Evolutionary conservation across 257 asterid genomes (phyloP).

Genomic region (Sherardia arvensis): DNA sequence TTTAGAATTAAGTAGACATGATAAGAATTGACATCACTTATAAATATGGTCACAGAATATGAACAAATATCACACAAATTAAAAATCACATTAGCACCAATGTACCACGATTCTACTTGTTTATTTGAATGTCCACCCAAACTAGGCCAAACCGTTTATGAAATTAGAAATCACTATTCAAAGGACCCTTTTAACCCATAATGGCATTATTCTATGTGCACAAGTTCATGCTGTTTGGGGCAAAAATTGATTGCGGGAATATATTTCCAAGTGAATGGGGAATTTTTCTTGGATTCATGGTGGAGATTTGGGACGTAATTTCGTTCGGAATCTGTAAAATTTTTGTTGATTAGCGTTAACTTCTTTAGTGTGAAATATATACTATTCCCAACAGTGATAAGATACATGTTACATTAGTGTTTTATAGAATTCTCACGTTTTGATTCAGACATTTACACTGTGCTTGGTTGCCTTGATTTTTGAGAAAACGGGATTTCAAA

Average conservation of each 20-base stretch:
- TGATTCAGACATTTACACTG: no score
- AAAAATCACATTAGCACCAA: no score
- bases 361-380: neutral
- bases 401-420: conserved; percentile 15
- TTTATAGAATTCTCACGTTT: neutral
- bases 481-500: no score
- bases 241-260: conserved; percentile 7
- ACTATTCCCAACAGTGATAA: conserved; percentile 26
- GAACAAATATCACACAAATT: no score
- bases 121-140: conserved; percentile 18
- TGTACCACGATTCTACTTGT: neutral
- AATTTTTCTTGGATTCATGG: neutral
- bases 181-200: conserved; percentile 6
- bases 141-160: neutral
- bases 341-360: no score
- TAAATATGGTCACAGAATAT: no score
- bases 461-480: no score
- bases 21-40: no score
- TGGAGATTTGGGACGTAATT: conserved; percentile 10
- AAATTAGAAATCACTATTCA: neutral
- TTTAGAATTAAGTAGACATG: no score
- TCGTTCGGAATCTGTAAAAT: neutral
- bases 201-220: conserved; percentile 4
- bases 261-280: conserved; percentile 1
- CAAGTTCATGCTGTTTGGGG: conserved; percentile 6